These are phyloP conservation scores for Graphilbum fragrans DNA, from an alignment of 2,329 filamentous ascomycete genomes.

Conservation along the genomic window DNA sequence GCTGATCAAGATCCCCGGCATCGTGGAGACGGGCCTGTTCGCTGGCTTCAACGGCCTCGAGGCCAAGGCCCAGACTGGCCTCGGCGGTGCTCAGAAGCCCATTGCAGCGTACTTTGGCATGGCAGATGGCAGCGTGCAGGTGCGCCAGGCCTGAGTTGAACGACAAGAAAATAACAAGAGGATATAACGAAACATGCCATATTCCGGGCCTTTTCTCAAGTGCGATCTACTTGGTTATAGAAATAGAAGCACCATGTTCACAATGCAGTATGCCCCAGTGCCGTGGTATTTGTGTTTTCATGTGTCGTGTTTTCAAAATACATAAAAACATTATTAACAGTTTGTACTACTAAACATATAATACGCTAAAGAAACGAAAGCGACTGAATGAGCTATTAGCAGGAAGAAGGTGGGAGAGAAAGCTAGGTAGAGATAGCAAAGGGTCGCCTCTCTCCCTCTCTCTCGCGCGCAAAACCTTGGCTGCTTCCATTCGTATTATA, in stretches of 20 bases:
- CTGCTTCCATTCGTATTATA: not conserved
- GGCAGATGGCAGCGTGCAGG: slow-evolving; percentile 58
- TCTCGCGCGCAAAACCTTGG: too few relatives aligned
- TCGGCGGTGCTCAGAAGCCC: slow-evolving; percentile 72
- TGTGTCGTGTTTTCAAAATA: too few relatives aligned
- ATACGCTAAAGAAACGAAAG: not conserved
- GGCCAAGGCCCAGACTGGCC: slow-evolving; percentile 38
- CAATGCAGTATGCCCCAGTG: too few relatives aligned
- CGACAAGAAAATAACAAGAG: too few relatives aligned
- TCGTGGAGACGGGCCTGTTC: slow-evolving; percentile 89
- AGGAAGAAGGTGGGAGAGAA: too few relatives aligned
- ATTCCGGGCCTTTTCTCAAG: too few relatives aligned
- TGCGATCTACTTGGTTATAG: too few relatives aligned
- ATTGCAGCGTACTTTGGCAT: slow-evolving; percentile 93
- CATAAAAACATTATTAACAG: too few relatives aligned
- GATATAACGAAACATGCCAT: too few relatives aligned
- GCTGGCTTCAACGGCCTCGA: slow-evolving; percentile 67
- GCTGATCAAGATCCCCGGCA: slow-evolving; percentile 73
- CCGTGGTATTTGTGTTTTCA: too few relatives aligned
- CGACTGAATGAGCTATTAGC: too few relatives aligned
- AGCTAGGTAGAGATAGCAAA: not conserved
- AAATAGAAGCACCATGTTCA: too few relatives aligned
- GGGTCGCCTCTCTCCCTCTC: not conserved
- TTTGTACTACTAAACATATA: not conserved
- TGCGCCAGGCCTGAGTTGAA: slow-evolving; percentile 18